phyloP scores from a whole-genome alignment of 192 early-diverging fungal genomes.

The Endogone sp. region DNA sequence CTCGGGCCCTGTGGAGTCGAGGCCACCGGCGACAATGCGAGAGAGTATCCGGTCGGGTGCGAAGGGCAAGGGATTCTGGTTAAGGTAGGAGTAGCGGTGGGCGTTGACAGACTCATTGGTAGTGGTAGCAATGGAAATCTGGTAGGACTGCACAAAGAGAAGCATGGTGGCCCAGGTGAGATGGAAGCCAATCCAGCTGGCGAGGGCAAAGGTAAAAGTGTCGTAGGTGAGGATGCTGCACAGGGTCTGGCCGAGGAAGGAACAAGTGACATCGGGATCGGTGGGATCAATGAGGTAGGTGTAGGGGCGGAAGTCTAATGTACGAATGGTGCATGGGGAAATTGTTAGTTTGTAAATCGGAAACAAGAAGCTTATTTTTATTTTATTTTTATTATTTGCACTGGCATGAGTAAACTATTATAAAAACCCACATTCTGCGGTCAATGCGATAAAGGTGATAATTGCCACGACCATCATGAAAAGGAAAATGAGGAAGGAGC shows the following conservation, averaged over 20 bases:
- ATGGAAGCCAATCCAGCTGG: slow-evolving; percentile 75
- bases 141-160: slow-evolving; percentile 69
- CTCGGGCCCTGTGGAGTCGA: slow-evolving; percentile 15
- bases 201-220: slow-evolving; percentile 62
- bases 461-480: slow-evolving; percentile 58
- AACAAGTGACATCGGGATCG: slow-evolving; percentile 45
- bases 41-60: slow-evolving; percentile 39
- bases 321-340: background rate
- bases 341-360: background rate
- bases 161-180: slow-evolving; percentile 80
- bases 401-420: background rate
- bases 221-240: slow-evolving; percentile 80
- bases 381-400: slow-evolving; percentile 16
- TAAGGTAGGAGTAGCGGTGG: slow-evolving; percentile 58
- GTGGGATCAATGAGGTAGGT: slow-evolving; percentile 4
- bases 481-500: slow-evolving; percentile 81
- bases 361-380: slow-evolving; percentile 13
- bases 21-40: slow-evolving; percentile 42
- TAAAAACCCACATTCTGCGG: slow-evolving; percentile 56
- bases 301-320: background rate
- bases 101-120: slow-evolving; percentile 91
- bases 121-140: slow-evolving; percentile 73
- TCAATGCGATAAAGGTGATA: slow-evolving; percentile 54
- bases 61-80: slow-evolving; percentile 30
- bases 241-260: slow-evolving; percentile 48